Evolutionary conservation across 495 filamentous ascomycete species (phyloP).

Genomic region (Lentithecium fluviatile): DNA sequence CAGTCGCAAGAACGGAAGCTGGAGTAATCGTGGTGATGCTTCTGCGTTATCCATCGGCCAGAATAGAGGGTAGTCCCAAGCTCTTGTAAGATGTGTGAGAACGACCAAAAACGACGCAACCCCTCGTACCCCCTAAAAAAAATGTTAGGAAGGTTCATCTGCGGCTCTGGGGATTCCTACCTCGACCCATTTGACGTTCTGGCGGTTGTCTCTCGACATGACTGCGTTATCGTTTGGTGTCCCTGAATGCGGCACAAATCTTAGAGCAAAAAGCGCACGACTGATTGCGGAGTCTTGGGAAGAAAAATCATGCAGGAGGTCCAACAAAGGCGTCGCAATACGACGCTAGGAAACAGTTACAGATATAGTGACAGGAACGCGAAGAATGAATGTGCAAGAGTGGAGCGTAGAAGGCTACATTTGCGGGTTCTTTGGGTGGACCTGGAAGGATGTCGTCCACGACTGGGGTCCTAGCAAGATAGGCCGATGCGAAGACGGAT

Average conservation of each 20-base stretch:
- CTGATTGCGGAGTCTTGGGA: neutral
- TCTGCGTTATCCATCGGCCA: constrained; percentile 52
- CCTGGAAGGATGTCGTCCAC: neutral
- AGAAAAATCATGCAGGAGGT: constrained; percentile 11
- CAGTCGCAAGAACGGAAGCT: constrained; percentile 61
- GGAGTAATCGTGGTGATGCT: constrained; percentile 52
- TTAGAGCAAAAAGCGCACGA: neutral
- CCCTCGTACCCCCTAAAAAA: constrained; percentile 54
- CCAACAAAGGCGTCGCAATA: neutral
- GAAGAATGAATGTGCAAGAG: neutral
- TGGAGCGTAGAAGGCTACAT: constrained; percentile 8
- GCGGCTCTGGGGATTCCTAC: constrained; percentile 4
- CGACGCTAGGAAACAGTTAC: neutral
- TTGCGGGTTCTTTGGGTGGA: neutral
- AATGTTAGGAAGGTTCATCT: neutral
- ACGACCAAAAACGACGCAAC: constrained; percentile 64
- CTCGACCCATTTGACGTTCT: constrained; percentile 71
- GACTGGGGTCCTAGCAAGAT: constrained; percentile 1
- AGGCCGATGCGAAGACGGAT: constrained; percentile 10
- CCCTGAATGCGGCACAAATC: neutral
- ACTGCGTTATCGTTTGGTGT: neutral
- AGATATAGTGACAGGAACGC: neutral
- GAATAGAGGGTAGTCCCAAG: constrained; percentile 60
- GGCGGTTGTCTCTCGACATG: constrained; percentile 37
- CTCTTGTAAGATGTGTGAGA: constrained; percentile 61